These are phyloP conservation scores for Rhytidiadelphus loreus DNA, from an alignment of 225 moss, liverwort and hornwort species.

Conservation along the genomic window DNA sequence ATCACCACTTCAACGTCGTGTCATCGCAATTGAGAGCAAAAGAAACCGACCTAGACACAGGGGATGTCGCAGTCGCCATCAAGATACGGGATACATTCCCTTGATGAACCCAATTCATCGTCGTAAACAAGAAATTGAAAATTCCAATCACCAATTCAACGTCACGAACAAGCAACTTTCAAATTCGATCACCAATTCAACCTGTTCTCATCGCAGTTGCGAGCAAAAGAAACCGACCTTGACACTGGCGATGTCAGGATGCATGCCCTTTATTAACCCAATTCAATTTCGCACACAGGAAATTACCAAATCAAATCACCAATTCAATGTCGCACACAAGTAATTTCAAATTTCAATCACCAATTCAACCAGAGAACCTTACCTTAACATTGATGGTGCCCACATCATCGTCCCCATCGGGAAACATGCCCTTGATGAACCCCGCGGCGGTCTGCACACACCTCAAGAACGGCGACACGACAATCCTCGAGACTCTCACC, in stretches of 20 bases:
- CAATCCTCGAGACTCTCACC: constrained; percentile 18
- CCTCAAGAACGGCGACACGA: constrained; percentile 57
- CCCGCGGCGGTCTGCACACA: constrained; percentile 64
- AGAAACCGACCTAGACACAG: neutral
- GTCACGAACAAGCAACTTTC: neutral
- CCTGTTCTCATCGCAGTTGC: neutral
- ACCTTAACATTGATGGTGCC: constrained; percentile 17
- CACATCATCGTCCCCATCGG: neutral
- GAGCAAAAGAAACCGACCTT: neutral
- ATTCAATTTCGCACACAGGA: neutral
- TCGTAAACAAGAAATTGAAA: neutral
- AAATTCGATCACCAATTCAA: neutral
- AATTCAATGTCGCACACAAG: neutral
- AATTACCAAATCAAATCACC: neutral
- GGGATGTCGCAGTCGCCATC: neutral
- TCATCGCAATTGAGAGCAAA: neutral
- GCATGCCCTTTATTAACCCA: neutral
- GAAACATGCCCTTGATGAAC: constrained; percentile 41
- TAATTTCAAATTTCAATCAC: neutral
- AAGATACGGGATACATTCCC: neutral
- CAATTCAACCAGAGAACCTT: neutral
- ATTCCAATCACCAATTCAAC: neutral
- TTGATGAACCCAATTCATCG: neutral
- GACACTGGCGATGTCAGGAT: too few relatives aligned
- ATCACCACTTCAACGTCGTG: neutral